Base-by-base conservation (phyloP, 2,329 filamentous ascomycete species). In the Escovopsis sp. region DNA sequence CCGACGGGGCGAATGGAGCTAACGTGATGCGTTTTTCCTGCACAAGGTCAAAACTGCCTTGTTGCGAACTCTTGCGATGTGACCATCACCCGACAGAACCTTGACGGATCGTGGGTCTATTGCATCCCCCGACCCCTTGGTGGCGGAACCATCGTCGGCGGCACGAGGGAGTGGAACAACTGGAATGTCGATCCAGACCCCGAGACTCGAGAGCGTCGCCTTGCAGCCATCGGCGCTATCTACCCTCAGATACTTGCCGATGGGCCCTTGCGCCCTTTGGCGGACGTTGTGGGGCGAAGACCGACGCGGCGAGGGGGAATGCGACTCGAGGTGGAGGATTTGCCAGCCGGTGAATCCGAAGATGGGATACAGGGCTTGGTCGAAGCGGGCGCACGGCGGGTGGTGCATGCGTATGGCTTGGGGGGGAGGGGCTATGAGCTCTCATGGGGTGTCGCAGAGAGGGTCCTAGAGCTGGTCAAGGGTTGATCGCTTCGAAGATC, bases 61-160 rank as follows among this genome's bases (percentile, higher is more conserved):
- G 61, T 67, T n/a, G 55, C 59, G 37, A 63, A 67, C 45, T 34
- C 46, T 12, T 61, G 57, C 48, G 49, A 52, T 15, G 58, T 52
- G 5, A 66, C 63, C 4, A 59, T 79, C 27, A 79, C 76, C 6
- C 63, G 72, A 39, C 72, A 79, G 49, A 71, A 73, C 48, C 60
- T 62, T 1, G 72, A 79, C 56, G 74, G 75, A 0, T 68, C 63
- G 8, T 80, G 76, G 74, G 67, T 69, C 1, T 81, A 81, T 47
- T 68, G 69, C 37, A 72, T 82, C 6, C 76, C 78, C 1, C 67
- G 79, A 2, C 70, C 68, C 8, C 70, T 76, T 24, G 64, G 72
- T 30, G 77, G 77, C 3, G 78, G 78, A 3, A 81, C 77, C 0
- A 64, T 82, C 33, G 70, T 82, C 15, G 79, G 78, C 5, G 78